Evolutionary conservation across 768 basidiomycete genomes (phyloP), one percentile per base, ranked within the genome.

Genomic region (Amanita exitialis): DNA sequence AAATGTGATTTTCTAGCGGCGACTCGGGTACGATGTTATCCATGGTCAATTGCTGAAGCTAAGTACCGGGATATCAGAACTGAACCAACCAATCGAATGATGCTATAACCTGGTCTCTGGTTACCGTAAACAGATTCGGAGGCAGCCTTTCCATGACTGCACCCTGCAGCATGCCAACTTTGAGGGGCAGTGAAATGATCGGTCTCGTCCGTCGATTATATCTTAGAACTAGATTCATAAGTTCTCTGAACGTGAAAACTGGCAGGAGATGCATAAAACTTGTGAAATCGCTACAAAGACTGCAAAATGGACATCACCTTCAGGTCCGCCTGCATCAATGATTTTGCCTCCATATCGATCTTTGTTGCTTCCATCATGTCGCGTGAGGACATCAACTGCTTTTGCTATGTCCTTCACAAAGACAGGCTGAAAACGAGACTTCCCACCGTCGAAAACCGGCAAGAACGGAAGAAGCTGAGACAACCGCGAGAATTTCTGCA

Each of bases 371-470:
- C 64, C 45, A 52, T 79, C 72, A 15, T 68, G 59, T 49, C 80
- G 71, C 6, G 75, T 68, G 50, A 80, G 68, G 12, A 82, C 69
- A 59, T 83, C 83, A 3, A 88, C 75, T 4, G 76, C 70, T 21
- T 69, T 66, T 8, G 80, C 83, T 27, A 90, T 57, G 60, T 90
- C 86, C 0, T 76, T 81, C 1, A 79, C 84, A 58, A 79, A 87
- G 9, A 87, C 79, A 10, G 86, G 85, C 57, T 88, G 86, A 59
- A 88, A 88, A 21, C 66, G 71, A 5, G 82, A 68, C 8, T 56
- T 63, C 1, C 87, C 86, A n/a, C 81, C 81, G 7, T 77, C 82
- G 58, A 86, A 88, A 4, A 89, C 82, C n/a, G 86, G 86, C 23
- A 88, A 63, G 60, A 86, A 80, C 2, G 86, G 86, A 30, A 88